phyloP scores from a whole-genome alignment of 2,329 filamentous ascomycete genomes.

The Fusarium longipes region DNA sequence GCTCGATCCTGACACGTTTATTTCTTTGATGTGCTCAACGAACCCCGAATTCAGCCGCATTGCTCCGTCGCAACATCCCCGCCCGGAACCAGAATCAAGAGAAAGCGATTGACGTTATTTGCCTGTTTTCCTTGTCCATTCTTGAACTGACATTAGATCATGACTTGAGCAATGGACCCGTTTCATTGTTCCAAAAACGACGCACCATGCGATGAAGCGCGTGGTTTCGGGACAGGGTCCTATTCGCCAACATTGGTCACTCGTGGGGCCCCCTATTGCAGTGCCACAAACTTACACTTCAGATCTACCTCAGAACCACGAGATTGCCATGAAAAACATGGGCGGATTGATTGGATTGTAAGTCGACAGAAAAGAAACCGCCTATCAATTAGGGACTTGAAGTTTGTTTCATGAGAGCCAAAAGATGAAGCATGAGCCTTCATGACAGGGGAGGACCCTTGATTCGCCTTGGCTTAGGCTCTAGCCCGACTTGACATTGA shows the following conservation, averaged over 20 bases:
- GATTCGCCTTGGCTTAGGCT: slow-evolving; percentile 1
- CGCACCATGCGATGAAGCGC: slow-evolving; percentile 30
- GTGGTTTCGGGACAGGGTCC: slow-evolving; percentile 40
- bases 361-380: slow-evolving; percentile 2
- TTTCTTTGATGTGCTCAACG: slow-evolving; percentile 19
- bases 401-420: slow-evolving; percentile 35
- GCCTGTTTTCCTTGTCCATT: slow-evolving; percentile 18
- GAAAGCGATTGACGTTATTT: slow-evolving; percentile 41
- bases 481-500: background rate
- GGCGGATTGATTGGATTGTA: slow-evolving; percentile 35
- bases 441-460: slow-evolving; percentile 2
- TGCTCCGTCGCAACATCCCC: slow-evolving; percentile 21
- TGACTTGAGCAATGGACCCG: slow-evolving; percentile 29
- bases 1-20: slow-evolving; percentile 35
- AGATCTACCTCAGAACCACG: slow-evolving; percentile 16
- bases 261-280: slow-evolving; percentile 20
- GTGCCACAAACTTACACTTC: slow-evolving; percentile 19
- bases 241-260: slow-evolving; percentile 39
- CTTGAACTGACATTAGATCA: slow-evolving; percentile 32
- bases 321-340: slow-evolving; percentile 25
- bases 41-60: slow-evolving; percentile 28
- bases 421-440: slow-evolving; percentile 29
- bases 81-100: slow-evolving; percentile 39
- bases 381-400: slow-evolving; percentile 17
- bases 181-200: slow-evolving; percentile 10